phyloP scores from a whole-genome alignment of 1,284 basidiomycete species.

The Ustilago cynodontis region DNA sequence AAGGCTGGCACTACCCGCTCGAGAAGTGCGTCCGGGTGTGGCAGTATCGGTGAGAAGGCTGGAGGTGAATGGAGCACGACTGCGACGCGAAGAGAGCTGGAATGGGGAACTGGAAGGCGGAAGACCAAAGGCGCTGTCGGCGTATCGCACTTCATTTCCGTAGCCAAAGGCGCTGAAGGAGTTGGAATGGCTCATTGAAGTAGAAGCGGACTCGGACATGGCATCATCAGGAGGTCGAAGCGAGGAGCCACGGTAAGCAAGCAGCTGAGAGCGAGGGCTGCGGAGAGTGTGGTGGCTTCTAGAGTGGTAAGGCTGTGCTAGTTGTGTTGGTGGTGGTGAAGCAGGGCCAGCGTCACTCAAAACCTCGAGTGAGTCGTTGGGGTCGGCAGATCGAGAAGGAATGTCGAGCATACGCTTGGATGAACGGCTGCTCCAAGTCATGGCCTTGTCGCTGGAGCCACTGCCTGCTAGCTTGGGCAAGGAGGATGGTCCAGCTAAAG shows the following conservation, averaged over 20 bases:
- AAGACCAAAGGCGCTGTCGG: slow-evolving; percentile 44
- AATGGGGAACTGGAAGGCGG: slow-evolving; percentile 52
- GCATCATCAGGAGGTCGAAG: slow-evolving; percentile 51
- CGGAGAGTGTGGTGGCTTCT: slow-evolving; percentile 23
- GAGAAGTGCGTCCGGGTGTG: slow-evolving; percentile 24
- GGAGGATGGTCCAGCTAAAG: slow-evolving; percentile 31
- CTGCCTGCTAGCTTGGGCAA: slow-evolving; percentile 8
- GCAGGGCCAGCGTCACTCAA: slow-evolving; percentile 26
- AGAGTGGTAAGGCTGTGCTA: slow-evolving; percentile 9
- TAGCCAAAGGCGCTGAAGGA: slow-evolving; percentile 56
- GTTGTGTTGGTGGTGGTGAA: slow-evolving; percentile 37
- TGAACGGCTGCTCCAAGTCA: slow-evolving; percentile 36
- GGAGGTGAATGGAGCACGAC: slow-evolving; percentile 22
- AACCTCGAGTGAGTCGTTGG: slow-evolving; percentile 17
- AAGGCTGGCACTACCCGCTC: slow-evolving; percentile 36
- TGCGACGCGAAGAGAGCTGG: slow-evolving; percentile 49
- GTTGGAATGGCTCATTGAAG: slow-evolving; percentile 42
- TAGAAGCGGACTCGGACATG: slow-evolving; percentile 46
- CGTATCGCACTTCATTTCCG: slow-evolving; percentile 51
- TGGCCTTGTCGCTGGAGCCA: slow-evolving; percentile 13
- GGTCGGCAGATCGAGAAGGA: slow-evolving; percentile 3
- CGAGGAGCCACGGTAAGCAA: slow-evolving; percentile 34
- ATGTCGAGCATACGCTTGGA: slow-evolving; percentile 37
- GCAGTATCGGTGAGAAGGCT: slow-evolving; percentile 27
- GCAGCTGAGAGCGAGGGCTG: slow-evolving; percentile 42